These are phyloP conservation scores for Psilocybe subaeruginosa DNA, from an alignment of 768 basidiomycete species.

Conservation along the genomic window DNA sequence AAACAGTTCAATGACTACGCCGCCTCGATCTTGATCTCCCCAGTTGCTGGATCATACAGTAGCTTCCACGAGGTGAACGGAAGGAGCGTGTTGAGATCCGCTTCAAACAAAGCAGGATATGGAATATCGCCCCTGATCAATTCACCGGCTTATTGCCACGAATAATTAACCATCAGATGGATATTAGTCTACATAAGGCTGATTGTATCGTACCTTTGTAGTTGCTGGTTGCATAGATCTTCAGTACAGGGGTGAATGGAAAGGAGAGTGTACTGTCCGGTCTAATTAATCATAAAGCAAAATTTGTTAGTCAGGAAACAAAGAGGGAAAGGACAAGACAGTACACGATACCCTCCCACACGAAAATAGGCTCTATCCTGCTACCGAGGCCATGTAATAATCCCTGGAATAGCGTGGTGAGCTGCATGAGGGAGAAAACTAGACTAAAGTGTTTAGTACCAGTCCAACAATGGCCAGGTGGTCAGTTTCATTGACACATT, in stretches of 20 bases:
- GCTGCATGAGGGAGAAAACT: neutral
- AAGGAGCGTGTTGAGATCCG: neutral
- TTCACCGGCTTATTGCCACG: neutral
- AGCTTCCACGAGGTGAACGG: neutral
- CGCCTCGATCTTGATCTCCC: too few relatives aligned
- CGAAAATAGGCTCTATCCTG: neutral
- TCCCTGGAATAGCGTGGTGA: neutral
- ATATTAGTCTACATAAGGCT: too few relatives aligned
- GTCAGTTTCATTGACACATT: neutral
- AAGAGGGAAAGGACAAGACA: neutral
- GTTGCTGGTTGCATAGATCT: neutral
- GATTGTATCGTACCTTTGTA: neutral
- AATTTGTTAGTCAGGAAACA: neutral
- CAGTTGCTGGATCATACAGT: neutral
- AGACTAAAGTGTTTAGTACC: neutral
- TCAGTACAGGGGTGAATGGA: neutral
- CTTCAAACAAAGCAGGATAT: neutral
- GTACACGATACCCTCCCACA: neutral
- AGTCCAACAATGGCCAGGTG: neutral
- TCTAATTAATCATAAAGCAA: too few relatives aligned
- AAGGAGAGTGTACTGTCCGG: neutral
- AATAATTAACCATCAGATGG: neutral
- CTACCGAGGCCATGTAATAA: neutral
- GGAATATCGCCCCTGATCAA: neutral
- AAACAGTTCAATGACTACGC: too few relatives aligned